These are phyloP conservation scores for Umbelopsis sp. DNA, from an alignment of 192 early-diverging fungal species.

Conservation along the genomic window DNA sequence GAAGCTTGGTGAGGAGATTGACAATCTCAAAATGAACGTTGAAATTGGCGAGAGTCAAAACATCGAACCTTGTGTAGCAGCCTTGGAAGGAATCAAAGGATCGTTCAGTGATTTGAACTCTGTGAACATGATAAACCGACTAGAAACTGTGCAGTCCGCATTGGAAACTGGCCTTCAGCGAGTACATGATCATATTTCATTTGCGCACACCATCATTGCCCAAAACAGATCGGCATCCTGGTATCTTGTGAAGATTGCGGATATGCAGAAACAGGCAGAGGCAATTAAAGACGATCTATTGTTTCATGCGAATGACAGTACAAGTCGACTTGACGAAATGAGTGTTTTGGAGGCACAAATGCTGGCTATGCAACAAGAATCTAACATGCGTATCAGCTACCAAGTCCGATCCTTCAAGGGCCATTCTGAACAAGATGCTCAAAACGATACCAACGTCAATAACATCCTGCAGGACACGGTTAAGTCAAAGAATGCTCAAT, in stretches of 20 bases:
- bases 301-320: not conserved
- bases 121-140: not conserved
- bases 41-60: not conserved
- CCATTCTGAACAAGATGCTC: not conserved
- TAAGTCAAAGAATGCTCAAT: not conserved
- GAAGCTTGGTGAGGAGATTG: not conserved
- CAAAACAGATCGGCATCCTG: slow-evolving; percentile 11
- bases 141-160: not conserved
- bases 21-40: not conserved
- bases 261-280: slow-evolving; percentile 10
- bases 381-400: slow-evolving; percentile 14
- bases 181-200: slow-evolving; percentile 11
- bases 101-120: not conserved
- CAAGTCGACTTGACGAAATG: slow-evolving; percentile 3
- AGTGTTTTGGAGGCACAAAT: slow-evolving; percentile 14
- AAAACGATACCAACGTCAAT: not conserved
- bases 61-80: not conserved
- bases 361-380: not conserved
- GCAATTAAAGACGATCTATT: slow-evolving; percentile 6
- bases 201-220: slow-evolving; percentile 6
- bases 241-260: slow-evolving; percentile 1
- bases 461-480: slow-evolving; percentile 2
- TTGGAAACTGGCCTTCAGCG: not conserved
- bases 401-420: slow-evolving; percentile 7
- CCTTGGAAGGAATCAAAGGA: not conserved